Percentiles rank a stretch among this genome's conserved stretches.
Conservation (phyloP, 805 yeast genomes). For the Pichia cephalocereana region DNA sequence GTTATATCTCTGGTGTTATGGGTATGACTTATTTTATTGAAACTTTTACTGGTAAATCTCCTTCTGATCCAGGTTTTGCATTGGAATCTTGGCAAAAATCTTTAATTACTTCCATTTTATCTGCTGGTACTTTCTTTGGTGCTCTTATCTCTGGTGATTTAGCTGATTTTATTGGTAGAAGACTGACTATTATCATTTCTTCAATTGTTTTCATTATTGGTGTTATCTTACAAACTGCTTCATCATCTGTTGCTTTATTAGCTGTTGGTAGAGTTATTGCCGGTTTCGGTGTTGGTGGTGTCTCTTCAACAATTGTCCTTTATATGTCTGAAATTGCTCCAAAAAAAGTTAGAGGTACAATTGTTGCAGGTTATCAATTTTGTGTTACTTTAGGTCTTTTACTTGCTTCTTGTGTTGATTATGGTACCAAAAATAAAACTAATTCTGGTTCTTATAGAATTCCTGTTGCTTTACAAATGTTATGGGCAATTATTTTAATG, state of each 20-base stretch:
- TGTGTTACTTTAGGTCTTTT: conserved; percentile 60
- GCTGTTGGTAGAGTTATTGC: conserved; percentile 66
- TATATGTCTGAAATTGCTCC: conserved; percentile 78
- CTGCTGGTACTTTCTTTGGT: conserved; percentile 65
- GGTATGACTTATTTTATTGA: conserved; percentile 45
- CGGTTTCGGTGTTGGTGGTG: conserved; percentile 72
- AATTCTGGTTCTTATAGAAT: conserved; percentile 58
- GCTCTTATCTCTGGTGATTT: conserved; percentile 53
- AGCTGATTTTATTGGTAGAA: conserved; percentile 37
- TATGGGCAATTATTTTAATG: conserved; percentile 56
- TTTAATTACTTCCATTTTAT: conserved; percentile 62
- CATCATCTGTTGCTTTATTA: conserved; percentile 38
- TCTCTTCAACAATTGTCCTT: conserved; percentile 69
- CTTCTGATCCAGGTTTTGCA: conserved; percentile 14
- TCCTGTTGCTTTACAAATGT: conserved; percentile 64
- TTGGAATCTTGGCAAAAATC: conserved; percentile 26
- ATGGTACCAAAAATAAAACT: conserved; percentile 48
- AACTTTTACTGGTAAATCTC: conserved; percentile 24
- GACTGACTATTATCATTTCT: conserved; percentile 35
- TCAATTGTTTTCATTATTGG: conserved; percentile 40
- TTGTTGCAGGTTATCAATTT: conserved; percentile 64
- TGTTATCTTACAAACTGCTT: conserved; percentile 37
- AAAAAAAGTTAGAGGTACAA: conserved; percentile 67
- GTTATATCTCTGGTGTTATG: conserved; percentile 56
- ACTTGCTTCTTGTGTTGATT: conserved; percentile 62